Percentiles rank a stretch among this genome's conserved stretches.
phyloP scores from a whole-genome alignment of 2,329 filamentous ascomycete species.

The Colletotrichum tanaceti region DNA sequence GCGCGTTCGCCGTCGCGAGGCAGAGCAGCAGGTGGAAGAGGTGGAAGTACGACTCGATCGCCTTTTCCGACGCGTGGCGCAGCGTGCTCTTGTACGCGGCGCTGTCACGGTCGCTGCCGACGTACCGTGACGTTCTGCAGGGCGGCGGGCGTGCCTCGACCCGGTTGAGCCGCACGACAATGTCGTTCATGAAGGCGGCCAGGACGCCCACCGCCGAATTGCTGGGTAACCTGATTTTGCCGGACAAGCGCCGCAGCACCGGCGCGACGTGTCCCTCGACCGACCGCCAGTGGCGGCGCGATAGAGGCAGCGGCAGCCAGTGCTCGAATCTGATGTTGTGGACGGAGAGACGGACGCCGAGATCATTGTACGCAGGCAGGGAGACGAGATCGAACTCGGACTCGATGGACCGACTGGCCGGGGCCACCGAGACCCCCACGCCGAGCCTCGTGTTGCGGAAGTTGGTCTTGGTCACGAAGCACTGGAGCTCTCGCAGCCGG shows the following conservation, averaged over 20 bases:
- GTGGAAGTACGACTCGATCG: slow-evolving; percentile 64
- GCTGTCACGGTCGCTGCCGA: not conserved
- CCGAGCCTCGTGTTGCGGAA: slow-evolving; percentile 55
- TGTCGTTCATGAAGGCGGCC: slow-evolving; percentile 62
- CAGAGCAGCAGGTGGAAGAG: slow-evolving; percentile 64
- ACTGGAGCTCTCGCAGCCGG: slow-evolving; percentile 58
- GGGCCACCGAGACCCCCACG: slow-evolving; percentile 52
- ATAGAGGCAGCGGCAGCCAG: slow-evolving; percentile 62
- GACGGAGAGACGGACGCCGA: slow-evolving; percentile 54
- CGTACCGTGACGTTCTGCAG: not conserved
- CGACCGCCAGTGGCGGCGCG: slow-evolving; percentile 56
- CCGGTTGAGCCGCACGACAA: slow-evolving; percentile 61
- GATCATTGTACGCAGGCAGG: slow-evolving; percentile 51
- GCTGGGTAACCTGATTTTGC: slow-evolving; percentile 41
- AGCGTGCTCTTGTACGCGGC: slow-evolving; percentile 52
- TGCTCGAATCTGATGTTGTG: slow-evolving; percentile 54
- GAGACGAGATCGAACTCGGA: slow-evolving; percentile 64
- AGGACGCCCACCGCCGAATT: slow-evolving; percentile 49
- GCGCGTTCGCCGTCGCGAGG: slow-evolving; percentile 52
- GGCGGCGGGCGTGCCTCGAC: slow-evolving; percentile 24
- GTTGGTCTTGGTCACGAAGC: slow-evolving; percentile 58
- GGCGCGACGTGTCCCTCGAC: slow-evolving; percentile 46
- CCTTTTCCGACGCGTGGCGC: slow-evolving; percentile 62
- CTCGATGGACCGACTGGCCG: slow-evolving; percentile 47
- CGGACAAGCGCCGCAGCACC: slow-evolving; percentile 44